Percentiles rank a stretch among this genome's conserved stretches.
Conservation (phyloP, 805 yeast species). For the Yarrowia keelungensis region DNA sequence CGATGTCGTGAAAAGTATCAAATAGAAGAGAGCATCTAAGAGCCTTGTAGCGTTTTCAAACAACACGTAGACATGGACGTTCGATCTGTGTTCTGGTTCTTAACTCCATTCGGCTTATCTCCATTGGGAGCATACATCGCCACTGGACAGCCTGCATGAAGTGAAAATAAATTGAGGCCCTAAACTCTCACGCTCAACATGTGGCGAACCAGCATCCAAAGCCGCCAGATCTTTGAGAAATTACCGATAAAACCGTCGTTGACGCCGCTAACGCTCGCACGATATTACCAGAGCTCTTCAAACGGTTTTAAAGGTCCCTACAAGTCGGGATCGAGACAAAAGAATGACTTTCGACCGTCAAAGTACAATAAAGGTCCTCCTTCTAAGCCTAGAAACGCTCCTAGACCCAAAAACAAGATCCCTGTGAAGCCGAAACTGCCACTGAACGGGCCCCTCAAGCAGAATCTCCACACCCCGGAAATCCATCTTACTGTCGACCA, state of each 20-base stretch:
- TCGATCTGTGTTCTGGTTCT: not conserved
- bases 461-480: not conserved
- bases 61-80: no score
- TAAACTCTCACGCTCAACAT: constrained; percentile 23
- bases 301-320: not conserved
- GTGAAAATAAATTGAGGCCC: constrained; percentile 33
- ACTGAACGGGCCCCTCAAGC: constrained; percentile 8
- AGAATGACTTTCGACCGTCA: constrained; percentile 1
- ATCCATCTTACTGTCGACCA: constrained; percentile 19
- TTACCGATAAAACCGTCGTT: constrained; percentile 4
- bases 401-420: constrained; percentile 13
- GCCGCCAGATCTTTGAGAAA: constrained; percentile 2
- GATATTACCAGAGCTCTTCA: not conserved
- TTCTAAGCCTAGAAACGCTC: constrained; percentile 16
- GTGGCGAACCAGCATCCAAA: constrained; percentile 28
- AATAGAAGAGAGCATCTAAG: no score
- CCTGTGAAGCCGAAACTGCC: not conserved
- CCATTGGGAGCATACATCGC: constrained; percentile 21
- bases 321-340: constrained; percentile 18
- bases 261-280: constrained; percentile 3
- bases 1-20: no score
- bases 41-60: no score
- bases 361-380: not conserved
- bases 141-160: constrained; percentile 20
- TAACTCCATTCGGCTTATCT: constrained; percentile 24